Evolutionary conservation across 176 grass and related monocot genomes (phyloP), one percentile per base, ranked within the genome.

Genomic region (Lolium perenne): DNA sequence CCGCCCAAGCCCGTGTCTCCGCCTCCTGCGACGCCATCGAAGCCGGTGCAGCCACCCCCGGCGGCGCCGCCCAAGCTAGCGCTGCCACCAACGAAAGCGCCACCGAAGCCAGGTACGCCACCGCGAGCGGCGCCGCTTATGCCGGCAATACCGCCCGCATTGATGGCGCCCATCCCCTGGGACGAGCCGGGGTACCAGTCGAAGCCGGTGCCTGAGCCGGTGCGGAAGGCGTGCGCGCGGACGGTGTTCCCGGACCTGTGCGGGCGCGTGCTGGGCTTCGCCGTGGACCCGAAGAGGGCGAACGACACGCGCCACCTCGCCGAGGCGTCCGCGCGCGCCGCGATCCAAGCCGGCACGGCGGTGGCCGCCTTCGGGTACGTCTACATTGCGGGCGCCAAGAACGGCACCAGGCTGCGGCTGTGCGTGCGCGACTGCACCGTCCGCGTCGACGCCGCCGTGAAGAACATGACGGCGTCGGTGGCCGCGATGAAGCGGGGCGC

Each of bases 381-480:
- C 51, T 29, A 81, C 85, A 11, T 51, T 13, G 85, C 4, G 4
- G 77, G 56, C 45, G 85, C 78, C 58, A 63, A 38, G 70, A 87
- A 81, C 85, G 78, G 55, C 51, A 81, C 84, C 9, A 53, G 63
- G 75, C 47, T 86, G n/a, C 40, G 75, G 60, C 9, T 16, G 9
- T 86, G 84, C 84, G 75, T 86, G 63, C 38, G 76, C 26, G 84
- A 86, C 75, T 79, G 84, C 84, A 56, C 84, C n/a, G 62, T 78
- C 50, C 76, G 59, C 63, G 10, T 86, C n/a, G 84, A 86, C 75
- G 75, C 49, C 49, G 63, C 63, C 12, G 84, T 86, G 11, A 71
- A 58, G 75, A 77, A 45, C 75, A 49, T 80, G 38, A 79, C 55
- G 75, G 76, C 48, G 75, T 67, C 84, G 84, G 11, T 49, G 49